phyloP scores from a whole-genome alignment of 208 protist genomes.

The Leishmania martiniquensis region DNA sequence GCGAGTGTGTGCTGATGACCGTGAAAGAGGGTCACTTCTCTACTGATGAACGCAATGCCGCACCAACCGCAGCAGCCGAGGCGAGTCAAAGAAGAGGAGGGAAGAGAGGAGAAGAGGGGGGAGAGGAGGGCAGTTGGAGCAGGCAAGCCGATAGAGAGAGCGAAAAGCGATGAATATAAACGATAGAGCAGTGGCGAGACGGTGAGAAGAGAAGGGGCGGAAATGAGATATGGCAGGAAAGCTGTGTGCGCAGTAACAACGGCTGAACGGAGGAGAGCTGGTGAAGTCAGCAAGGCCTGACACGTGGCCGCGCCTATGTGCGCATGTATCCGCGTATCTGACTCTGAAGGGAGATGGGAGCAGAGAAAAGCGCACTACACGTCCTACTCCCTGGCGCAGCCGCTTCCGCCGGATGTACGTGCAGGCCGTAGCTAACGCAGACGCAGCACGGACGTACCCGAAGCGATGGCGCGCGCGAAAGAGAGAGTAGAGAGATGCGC shows the following conservation, averaged over 20 bases:
- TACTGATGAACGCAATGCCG: not conserved
- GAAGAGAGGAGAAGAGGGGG: not conserved
- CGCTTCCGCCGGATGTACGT: not conserved
- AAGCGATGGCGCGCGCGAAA: not conserved
- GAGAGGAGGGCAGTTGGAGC: too few relatives aligned
- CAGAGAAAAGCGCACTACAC: not conserved
- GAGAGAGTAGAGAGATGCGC: not conserved
- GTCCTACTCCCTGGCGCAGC: not conserved
- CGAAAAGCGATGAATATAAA: not conserved
- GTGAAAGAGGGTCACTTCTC: not conserved
- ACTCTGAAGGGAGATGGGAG: not conserved
- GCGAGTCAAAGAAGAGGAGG: not conserved
- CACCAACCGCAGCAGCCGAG: not conserved
- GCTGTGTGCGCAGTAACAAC: not conserved
- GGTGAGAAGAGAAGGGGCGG: not conserved
- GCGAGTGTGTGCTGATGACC: not conserved
- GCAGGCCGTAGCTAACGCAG: not conserved
- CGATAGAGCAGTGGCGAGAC: too few relatives aligned
- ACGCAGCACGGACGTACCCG: not conserved
- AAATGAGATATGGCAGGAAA: not conserved
- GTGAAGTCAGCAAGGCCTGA: not conserved
- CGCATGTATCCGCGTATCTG: not conserved
- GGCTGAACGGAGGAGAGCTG: not conserved
- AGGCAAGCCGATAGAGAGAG: too few relatives aligned
- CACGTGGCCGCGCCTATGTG: not conserved